Evolutionary conservation across 2,329 filamentous ascomycete genomes (phyloP).

Genomic region (Diaporthe amygdali): DNA sequence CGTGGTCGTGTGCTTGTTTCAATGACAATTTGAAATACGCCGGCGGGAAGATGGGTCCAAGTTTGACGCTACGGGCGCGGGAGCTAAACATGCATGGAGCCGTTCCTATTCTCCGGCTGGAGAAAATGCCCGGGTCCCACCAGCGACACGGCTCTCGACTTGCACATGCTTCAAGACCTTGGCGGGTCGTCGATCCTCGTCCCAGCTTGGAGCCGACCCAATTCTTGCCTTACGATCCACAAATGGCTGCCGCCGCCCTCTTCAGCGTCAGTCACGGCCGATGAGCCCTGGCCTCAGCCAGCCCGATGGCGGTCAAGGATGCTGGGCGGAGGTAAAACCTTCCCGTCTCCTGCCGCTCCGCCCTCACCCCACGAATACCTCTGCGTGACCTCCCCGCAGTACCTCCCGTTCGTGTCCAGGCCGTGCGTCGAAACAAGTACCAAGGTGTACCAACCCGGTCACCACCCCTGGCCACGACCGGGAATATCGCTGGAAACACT

Average conservation of each 20-base stretch:
- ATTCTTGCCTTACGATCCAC: neutral
- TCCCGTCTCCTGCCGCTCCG: slow-evolving; percentile 1
- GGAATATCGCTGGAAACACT: slow-evolving; percentile 14
- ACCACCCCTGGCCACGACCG: slow-evolving; percentile 1
- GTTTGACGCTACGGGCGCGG: slow-evolving; percentile 15
- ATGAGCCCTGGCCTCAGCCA: neutral
- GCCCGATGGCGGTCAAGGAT: neutral
- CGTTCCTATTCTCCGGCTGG: slow-evolving; percentile 8
- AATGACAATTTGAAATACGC: slow-evolving; percentile 17
- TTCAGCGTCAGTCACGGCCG: neutral
- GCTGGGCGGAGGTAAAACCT: slow-evolving; percentile 13
- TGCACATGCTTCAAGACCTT: neutral
- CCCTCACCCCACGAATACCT: slow-evolving; percentile 2
- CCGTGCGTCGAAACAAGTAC: slow-evolving; percentile 11
- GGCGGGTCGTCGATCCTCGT: slow-evolving; percentile 7
- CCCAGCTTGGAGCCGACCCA: slow-evolving; percentile 10
- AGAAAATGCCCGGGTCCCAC: neutral
- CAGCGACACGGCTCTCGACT: neutral
- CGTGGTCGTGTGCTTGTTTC: neutral
- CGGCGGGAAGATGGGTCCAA: neutral
- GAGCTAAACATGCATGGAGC: slow-evolving; percentile 14
- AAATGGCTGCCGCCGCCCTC: slow-evolving; percentile 1
- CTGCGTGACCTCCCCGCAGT: neutral
- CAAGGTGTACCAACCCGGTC: neutral
- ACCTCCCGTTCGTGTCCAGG: neutral